A percentile compares a stretch with the other conserved stretches of the same genome.
These are phyloP conservation scores for Psilocybe mexicana DNA, from an alignment of 1,284 basidiomycete species.

Conservation along the genomic window DNA sequence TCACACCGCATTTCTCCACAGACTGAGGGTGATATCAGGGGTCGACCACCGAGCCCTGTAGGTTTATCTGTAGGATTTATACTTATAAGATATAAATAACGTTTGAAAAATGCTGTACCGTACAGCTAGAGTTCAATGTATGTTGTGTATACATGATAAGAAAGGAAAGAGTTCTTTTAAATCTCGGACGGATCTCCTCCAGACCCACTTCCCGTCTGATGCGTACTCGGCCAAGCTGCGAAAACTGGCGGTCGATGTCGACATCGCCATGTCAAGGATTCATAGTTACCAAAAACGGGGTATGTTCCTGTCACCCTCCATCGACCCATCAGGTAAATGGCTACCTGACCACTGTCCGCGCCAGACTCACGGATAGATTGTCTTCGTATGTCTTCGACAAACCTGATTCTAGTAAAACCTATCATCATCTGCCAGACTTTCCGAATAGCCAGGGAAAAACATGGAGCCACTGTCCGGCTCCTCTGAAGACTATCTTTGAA, in stretches of 20 bases:
- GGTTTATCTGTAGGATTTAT: too few relatives aligned
- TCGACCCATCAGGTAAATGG: not conserved
- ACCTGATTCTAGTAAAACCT: too few relatives aligned
- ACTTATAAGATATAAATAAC: too few relatives aligned
- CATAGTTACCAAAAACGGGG: not conserved
- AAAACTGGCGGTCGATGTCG: not conserved
- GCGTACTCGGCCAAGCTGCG: constrained; percentile 5
- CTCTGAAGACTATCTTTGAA: too few relatives aligned
- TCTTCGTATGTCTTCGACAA: too few relatives aligned
- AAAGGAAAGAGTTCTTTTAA: not conserved
- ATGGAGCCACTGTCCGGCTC: too few relatives aligned
- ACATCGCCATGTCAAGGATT: not conserved
- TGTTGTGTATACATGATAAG: not conserved
- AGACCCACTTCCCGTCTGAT: not conserved
- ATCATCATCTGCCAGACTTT: too few relatives aligned
- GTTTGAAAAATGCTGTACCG: too few relatives aligned
- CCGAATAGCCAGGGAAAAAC: too few relatives aligned
- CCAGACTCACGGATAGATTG: not conserved
- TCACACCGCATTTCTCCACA: too few relatives aligned
- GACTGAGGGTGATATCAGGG: too few relatives aligned
- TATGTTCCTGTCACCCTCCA: not conserved
- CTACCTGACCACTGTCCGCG: not conserved
- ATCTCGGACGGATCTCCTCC: constrained; percentile 10
- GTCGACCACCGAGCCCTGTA: too few relatives aligned
- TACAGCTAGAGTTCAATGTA: not conserved